Conservation (phyloP, 352 stramenopile genomes). For the Phytophthora ohioensis region DNA sequence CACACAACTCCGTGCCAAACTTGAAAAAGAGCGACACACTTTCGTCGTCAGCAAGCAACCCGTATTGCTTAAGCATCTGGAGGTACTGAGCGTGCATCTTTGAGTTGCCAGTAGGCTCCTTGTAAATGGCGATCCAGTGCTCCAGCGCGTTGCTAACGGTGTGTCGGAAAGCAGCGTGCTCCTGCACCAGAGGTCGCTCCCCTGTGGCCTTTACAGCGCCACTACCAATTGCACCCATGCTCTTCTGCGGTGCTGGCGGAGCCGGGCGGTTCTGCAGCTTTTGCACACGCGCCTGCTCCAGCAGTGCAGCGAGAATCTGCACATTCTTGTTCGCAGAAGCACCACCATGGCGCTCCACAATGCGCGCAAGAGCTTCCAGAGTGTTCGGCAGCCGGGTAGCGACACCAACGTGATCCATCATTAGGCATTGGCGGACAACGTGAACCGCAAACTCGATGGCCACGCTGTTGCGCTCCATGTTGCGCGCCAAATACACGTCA, state of each 20-base stretch:
- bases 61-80: slow-evolving; percentile 96
- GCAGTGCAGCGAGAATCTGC: slow-evolving; percentile 78
- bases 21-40: slow-evolving; percentile 98
- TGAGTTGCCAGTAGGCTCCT: slow-evolving; percentile 92
- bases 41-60: slow-evolving; percentile 96
- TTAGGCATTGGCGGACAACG: slow-evolving; percentile 93
- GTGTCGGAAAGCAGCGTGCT: slow-evolving; percentile 85
- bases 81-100: slow-evolving; percentile 98
- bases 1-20: slow-evolving; percentile 96
- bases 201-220: slow-evolving; percentile 38
- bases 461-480: slow-evolving; percentile 95
- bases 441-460: slow-evolving; percentile 97
- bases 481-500: slow-evolving; percentile 95
- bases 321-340: slow-evolving; percentile 86
- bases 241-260: slow-evolving; percentile 47
- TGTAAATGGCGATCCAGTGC: slow-evolving; percentile 98
- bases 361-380: slow-evolving; percentile 90
- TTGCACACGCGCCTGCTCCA: slow-evolving; percentile 83
- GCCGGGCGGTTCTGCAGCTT: slow-evolving; percentile 43
- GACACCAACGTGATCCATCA: slow-evolving; percentile 93
- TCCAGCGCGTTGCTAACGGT: slow-evolving; percentile 95
- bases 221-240: slow-evolving; percentile 66
- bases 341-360: slow-evolving; percentile 84
- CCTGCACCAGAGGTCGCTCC: slow-evolving; percentile 65
- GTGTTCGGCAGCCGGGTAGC: slow-evolving; percentile 94